Evolutionary conservation across 2,329 filamentous ascomycete genomes (phyloP).

Genomic region (Didymella keratinophila): DNA sequence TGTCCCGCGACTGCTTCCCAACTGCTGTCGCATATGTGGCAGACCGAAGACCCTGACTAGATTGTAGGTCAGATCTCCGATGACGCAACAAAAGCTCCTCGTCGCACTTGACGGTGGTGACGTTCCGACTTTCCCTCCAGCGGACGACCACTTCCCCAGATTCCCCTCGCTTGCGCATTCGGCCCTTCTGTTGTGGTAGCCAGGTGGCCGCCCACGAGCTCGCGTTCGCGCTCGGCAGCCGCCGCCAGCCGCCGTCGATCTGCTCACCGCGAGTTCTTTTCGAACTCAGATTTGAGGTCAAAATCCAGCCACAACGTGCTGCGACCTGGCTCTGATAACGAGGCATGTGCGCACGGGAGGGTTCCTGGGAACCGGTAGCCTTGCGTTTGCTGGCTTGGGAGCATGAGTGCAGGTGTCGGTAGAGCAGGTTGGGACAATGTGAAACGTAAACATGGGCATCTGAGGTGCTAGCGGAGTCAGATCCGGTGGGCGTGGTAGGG

Average conservation of each 20-base stretch:
- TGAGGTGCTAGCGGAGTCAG: conserved; percentile 6
- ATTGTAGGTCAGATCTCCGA: not conserved
- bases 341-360: conserved; percentile 3
- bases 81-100: conserved; percentile 5
- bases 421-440: conserved; percentile 3
- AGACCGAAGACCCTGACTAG: not conserved
- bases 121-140: not conserved
- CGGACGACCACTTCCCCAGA: conserved; percentile 8
- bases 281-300: conserved; percentile 6
- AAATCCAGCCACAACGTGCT: conserved; percentile 3
- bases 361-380: conserved; percentile 1
- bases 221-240: not conserved
- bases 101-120: not conserved
- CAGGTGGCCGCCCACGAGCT: not conserved
- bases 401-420: conserved; percentile 1
- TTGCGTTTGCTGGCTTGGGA: not conserved
- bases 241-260: conserved; percentile 1
- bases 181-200: not conserved
- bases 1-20: not conserved
- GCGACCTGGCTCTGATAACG: conserved; percentile 6
- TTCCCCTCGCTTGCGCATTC: conserved; percentile 1
- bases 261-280: conserved; percentile 5
- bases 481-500: not conserved
- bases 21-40: not conserved
- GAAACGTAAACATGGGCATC: conserved; percentile 6